Evolutionary conservation across 441 rosid species (phyloP).

Genomic region (Populus hybrid): DNA sequence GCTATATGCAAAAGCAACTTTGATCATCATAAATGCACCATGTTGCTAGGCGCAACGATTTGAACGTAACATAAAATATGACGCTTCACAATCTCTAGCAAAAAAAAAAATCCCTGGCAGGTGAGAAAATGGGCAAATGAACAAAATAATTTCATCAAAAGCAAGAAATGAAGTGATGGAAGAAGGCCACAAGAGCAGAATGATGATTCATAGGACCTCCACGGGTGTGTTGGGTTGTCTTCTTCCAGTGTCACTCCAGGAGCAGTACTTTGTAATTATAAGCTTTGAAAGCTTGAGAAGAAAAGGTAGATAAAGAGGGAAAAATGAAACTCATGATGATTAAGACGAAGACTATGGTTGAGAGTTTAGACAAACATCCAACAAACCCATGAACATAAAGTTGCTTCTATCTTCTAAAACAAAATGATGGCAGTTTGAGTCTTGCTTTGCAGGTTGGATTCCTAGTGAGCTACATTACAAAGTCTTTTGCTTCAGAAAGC

Average conservation of each 20-base stretch:
- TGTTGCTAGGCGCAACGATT: neutral
- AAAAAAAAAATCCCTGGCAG: neutral
- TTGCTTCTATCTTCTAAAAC: conserved; percentile 42
- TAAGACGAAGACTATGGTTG: conserved; percentile 31
- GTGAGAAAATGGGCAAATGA: conserved; percentile 1
- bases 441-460: conserved; percentile 22
- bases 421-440: conserved; percentile 38
- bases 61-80: neutral
- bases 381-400: conserved; percentile 28
- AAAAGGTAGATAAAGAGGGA: conserved; percentile 17
- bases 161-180: neutral
- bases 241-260: conserved; percentile 22
- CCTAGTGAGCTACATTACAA: conserved; percentile 4
- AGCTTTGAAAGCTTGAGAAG: conserved; percentile 35
- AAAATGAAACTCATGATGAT: conserved; percentile 30
- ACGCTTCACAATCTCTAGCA: neutral
- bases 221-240: conserved; percentile 31
- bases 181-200: conserved; percentile 17
- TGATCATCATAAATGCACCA: conserved; percentile 1
- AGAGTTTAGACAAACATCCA: conserved; percentile 29
- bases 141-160: neutral
- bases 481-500: conserved; percentile 19
- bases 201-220: conserved; percentile 40
- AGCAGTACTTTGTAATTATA: conserved; percentile 32
- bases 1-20: conserved; percentile 14